These are phyloP conservation scores for Pezicula carpinea DNA, from an alignment of 2,329 filamentous ascomycete genomes.

Conservation along the genomic window DNA sequence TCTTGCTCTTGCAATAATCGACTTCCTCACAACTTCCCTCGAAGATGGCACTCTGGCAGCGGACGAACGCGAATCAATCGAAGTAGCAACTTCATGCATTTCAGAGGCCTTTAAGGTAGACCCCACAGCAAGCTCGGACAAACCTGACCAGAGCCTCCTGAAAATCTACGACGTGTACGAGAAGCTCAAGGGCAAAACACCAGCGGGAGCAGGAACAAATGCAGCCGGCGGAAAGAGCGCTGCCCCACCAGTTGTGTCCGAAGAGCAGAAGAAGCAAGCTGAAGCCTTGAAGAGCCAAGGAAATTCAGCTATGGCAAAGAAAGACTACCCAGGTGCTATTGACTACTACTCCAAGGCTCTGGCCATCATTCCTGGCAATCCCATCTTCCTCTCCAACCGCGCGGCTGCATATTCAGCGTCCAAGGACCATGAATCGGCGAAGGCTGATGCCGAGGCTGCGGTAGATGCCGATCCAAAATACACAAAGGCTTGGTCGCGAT, in stretches of 20 bases:
- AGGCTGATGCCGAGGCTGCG: slow-evolving; percentile 84
- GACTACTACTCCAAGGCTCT: slow-evolving; percentile 86
- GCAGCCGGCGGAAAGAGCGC: slow-evolving; percentile 36
- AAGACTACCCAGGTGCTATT: slow-evolving; percentile 81
- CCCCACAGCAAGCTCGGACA: slow-evolving; percentile 69
- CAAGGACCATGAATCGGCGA: slow-evolving; percentile 78
- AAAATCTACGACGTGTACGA: slow-evolving; percentile 96
- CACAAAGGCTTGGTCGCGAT: slow-evolving; percentile 93
- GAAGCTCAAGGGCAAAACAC: slow-evolving; percentile 64
- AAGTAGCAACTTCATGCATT: slow-evolving; percentile 92
- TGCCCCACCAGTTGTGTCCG: slow-evolving; percentile 34
- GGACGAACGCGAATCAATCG: slow-evolving; percentile 90
- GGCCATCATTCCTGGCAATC: slow-evolving; percentile 74
- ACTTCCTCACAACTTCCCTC: slow-evolving; percentile 82
- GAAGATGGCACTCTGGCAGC: slow-evolving; percentile 82
- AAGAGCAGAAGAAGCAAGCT: slow-evolving; percentile 69
- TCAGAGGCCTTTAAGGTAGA: slow-evolving; percentile 94
- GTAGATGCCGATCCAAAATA: slow-evolving; percentile 85
- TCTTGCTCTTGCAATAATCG: slow-evolving; percentile 93
- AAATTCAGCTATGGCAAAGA: slow-evolving; percentile 91
- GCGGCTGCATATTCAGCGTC: slow-evolving; percentile 87
- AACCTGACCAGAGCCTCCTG: slow-evolving; percentile 82
- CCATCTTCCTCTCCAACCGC: slow-evolving; percentile 96
- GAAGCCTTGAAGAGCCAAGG: slow-evolving; percentile 86
- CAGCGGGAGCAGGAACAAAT: slow-evolving; percentile 36